Evolutionary conservation across 768 basidiomycete genomes (phyloP), one percentile per base, ranked within the genome.

Genomic region (Pisolithus albus): DNA sequence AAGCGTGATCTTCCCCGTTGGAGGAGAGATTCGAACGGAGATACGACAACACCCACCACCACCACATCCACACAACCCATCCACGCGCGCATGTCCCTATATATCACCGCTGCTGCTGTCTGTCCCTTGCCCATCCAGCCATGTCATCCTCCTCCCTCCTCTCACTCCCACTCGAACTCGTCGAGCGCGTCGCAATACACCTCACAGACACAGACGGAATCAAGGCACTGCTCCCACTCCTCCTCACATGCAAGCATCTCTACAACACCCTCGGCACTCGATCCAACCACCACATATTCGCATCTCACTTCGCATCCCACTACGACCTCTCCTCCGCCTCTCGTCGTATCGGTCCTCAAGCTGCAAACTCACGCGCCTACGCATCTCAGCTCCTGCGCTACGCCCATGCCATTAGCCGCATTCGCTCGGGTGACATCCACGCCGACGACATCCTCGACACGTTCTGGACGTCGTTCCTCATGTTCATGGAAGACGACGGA

Each of bases 401-500:
- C 68, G 75, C 58, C 46, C 21, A 11, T 37, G 59, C 68, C 4
- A 56, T 73, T 47, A 54, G 50, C 18, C 59, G 54, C 42, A 59
- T 75, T 46, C 64, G 73, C 50, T 43, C 55, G 1, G 56, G 61
- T 24, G 56, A 76, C 50, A 57, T 73, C 40, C 53, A 66, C 19
- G 72, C 78, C 13, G 24, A 49, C 21, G 34, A 51, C 34, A 19
- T 70, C 52, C 56, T 63, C 11, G 57, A 65, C 0, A 59, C 67
- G 1, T 70, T 88, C 19, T 77, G 75, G 66, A 67, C 65, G 0
- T 72, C 73, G 5, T 79, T 76, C 47, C 58, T 83, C 40, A 77
- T 88, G 73, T 62, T 83, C 63, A 66, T 78, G 4, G 85, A 87
- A 55, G 80, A 84, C 65, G 84, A 87, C 64, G 83, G 83, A 32